Evolutionary conservation across 441 rosid genomes (phyloP), one percentile per base, ranked within the genome.

Genomic region (Hura crepitans): DNA sequence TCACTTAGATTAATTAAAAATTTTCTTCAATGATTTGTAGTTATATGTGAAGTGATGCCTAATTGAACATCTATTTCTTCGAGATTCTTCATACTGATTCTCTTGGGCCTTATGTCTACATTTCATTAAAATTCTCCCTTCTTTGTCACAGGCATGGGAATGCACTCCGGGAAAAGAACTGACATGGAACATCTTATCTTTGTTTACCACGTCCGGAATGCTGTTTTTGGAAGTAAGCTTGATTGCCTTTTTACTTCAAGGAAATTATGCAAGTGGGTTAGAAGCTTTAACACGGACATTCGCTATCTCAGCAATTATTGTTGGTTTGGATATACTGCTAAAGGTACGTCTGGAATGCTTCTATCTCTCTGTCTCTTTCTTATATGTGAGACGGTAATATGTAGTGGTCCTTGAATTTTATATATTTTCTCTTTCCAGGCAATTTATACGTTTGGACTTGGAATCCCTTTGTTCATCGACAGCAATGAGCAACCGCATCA

Each of bases 141-240:
- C 72, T 31, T 55, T 77, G 73, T 62, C 23, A 27, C 77, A 91
- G 98, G 87, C 84, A 46, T 89, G 89, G 96, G 97, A 92, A 71
- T 94, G 98, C 81, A 74, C 84, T 75, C 75, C 92, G 66, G 91
- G 86, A 77, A 90, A 80, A 74, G 90, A 88, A 80, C 76, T 84
- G 59, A 68, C 79, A 22, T 94, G 98, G 98, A 90, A 92, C 78
- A 66, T 90, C 33, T 70, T 92, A 22, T 92, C 97, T 56, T 74
- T 90, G 75, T 84, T 87, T 66, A 87, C 98, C 71, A 86, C 89
- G 47, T 87, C 96, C 35, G 98, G 97, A 76, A 92, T 92, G 97
- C 73, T 94, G 75, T 91, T 91, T 76, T 39, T 94, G 75, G 98
- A 94, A 90, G 87, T 92, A 69, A 94, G 98, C 84, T 84, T 92